Conservation (phyloP, 2,329 filamentous ascomycete species). For the Hirsutella rhossiliensis region DNA sequence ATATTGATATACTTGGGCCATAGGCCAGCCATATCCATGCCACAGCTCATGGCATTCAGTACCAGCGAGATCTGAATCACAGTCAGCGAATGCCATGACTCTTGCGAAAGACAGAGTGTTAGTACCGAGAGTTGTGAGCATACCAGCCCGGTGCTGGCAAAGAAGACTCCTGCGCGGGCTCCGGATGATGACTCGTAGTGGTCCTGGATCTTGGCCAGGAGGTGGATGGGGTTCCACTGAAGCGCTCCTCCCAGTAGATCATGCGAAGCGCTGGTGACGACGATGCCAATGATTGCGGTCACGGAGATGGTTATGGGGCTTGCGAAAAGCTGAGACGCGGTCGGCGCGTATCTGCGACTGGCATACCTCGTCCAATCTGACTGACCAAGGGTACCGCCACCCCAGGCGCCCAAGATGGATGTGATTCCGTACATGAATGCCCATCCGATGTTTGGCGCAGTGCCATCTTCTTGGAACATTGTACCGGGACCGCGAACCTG, state of each 20-base stretch:
- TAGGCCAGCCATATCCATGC: slow-evolving; percentile 42
- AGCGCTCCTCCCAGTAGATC: slow-evolving; percentile 11
- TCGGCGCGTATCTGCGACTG: slow-evolving; percentile 6
- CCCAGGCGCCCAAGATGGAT: slow-evolving; percentile 14
- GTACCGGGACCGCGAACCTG: slow-evolving; percentile 9
- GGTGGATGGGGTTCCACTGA: slow-evolving; percentile 13
- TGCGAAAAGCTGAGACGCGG: slow-evolving; percentile 11
- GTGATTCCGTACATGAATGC: slow-evolving; percentile 19
- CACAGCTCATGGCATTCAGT: slow-evolving; percentile 35
- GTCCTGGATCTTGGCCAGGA: slow-evolving; percentile 13
- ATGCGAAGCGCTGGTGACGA: slow-evolving; percentile 12
- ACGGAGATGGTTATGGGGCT: slow-evolving; percentile 13
- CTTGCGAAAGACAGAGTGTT: background rate
- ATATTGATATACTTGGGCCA: slow-evolving; percentile 44
- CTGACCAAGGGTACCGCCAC: slow-evolving; percentile 13
- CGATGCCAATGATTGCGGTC: slow-evolving; percentile 14
- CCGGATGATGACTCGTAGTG: slow-evolving; percentile 12
- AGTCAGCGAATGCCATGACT: background rate
- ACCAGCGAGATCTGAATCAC: slow-evolving; percentile 13
- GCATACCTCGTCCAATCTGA: slow-evolving; percentile 17
- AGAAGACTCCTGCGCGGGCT: slow-evolving; percentile 13
- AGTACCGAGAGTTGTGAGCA: slow-evolving; percentile 14
- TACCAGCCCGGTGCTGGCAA: slow-evolving; percentile 12
- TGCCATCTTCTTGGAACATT: slow-evolving; percentile 10
- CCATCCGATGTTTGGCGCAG: slow-evolving; percentile 12